Evolutionary conservation across 2,329 filamentous ascomycete genomes (phyloP), one percentile per base, ranked within the genome.

Genomic region (Diplodia intermedia): DNA sequence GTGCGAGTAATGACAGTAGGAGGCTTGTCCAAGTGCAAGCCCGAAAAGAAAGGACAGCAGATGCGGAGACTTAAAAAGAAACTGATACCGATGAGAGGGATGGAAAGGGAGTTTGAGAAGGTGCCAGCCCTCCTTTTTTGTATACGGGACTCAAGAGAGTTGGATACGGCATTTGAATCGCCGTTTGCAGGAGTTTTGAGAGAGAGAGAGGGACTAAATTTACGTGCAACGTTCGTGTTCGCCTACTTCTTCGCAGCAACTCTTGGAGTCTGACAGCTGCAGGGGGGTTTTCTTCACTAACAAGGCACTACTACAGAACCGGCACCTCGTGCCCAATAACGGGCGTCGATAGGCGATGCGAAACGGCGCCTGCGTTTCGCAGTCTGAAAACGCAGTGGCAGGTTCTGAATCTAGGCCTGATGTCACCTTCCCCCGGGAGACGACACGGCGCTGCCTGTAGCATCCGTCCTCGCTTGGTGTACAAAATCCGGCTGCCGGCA

Each of bases 351-450:
- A 47, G 12, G 55, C 33, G 33, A n/a, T 11, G 23, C 15, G 31
- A 11, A 5, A 7, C 7, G 4, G 9, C 18, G 56, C 38, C 26
- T 38, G 15, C 38, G 38, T 60, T 12, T 29, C 23, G 43, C 23
- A 18, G 15, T 29, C 20, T 23, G 56, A 47, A 60, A 60, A 60
- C 20, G 38, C 14, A 20, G 36, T 47, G 56, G 56, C 56, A 31
- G 38, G 23, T 15, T 26, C 43, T 47, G 56, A n/a, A 31, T 47
- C 56, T 20, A n/a, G 56, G 43, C 56, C 23, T 31, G 38, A 60
- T 60, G 38, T 47, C 56, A 60, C 56, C 38, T 40, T 60, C 56
- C 56, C 56, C 31, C 23, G 56, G 7, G 15, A 31, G 43, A 12
- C 12, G 26, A 62, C 18, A 62, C 15, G 40, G 29, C 26, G 43